Evolutionary conservation across 768 basidiomycete species (phyloP).

Genomic region (Cubamyces lactineus): DNA sequence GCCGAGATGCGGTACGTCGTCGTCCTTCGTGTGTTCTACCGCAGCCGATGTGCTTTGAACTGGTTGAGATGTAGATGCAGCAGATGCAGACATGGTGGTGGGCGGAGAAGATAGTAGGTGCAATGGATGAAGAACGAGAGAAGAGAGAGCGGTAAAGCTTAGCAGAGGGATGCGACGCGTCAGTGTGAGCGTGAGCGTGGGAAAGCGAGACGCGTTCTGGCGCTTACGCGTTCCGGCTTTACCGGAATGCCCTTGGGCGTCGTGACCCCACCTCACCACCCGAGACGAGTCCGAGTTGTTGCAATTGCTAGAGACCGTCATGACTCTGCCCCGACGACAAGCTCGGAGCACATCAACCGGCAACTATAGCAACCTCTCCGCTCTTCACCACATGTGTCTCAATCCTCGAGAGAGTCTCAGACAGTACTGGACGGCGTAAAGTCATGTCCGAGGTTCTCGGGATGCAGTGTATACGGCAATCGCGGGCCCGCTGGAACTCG

Average conservation of each 20-base stretch:
- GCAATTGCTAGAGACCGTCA: too few species aligned
- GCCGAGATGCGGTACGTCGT: slow-evolving; percentile 71
- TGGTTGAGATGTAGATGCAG: slow-evolving; percentile 34
- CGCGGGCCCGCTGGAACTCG: too few species aligned
- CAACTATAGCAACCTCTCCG: too few species aligned
- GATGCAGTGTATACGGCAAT: not conserved
- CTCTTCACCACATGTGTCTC: too few species aligned
- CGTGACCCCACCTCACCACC: too few species aligned
- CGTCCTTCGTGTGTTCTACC: slow-evolving; percentile 33
- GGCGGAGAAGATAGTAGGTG: not conserved
- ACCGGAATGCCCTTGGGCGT: not conserved
- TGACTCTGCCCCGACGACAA: too few species aligned
- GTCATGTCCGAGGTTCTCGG: not conserved
- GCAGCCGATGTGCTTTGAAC: slow-evolving; percentile 29
- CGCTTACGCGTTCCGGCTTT: not conserved
- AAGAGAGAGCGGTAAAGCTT: not conserved
- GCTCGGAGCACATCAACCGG: too few species aligned
- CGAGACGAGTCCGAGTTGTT: too few species aligned
- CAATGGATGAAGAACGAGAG: not conserved
- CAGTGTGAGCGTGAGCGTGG: slow-evolving; percentile 14
- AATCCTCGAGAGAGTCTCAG: too few species aligned
- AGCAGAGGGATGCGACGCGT: slow-evolving; percentile 9
- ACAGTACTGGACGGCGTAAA: too few species aligned
- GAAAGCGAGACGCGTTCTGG: slow-evolving; percentile 7
- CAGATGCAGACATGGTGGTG: slow-evolving; percentile 31